Evolutionary conservation across 768 basidiomycete genomes (phyloP).

Genomic region (Cystoderma amianthinum): DNA sequence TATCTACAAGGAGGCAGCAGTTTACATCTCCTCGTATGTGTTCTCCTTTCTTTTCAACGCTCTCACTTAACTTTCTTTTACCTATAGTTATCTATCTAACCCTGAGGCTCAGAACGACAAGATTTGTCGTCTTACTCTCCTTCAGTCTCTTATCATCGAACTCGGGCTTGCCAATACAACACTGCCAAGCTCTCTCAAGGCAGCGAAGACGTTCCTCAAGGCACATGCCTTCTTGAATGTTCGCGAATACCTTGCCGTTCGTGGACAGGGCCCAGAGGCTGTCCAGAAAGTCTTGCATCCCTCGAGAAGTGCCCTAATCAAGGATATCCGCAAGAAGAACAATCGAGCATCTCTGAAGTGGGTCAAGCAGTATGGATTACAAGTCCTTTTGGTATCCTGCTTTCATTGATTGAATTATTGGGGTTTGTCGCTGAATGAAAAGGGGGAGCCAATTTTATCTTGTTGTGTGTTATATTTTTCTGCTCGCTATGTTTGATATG

Average conservation of each 20-base stretch:
- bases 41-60: conserved; percentile 3
- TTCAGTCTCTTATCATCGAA: conserved; percentile 73
- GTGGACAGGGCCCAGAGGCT: conserved; percentile 55
- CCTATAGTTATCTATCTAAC: conserved; percentile 48
- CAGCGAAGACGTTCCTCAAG: conserved; percentile 66
- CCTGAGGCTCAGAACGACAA: conserved; percentile 34
- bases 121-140: conserved; percentile 47
- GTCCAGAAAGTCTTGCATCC: conserved; percentile 58
- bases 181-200: conserved; percentile 53
- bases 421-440: no score
- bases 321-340: conserved; percentile 44
- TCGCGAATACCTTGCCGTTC: conserved; percentile 62
- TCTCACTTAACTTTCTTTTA: conserved; percentile 1
- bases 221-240: conserved; percentile 64
- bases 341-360: conserved; percentile 38
- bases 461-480: no score
- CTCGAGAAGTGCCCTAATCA: conserved; percentile 52
- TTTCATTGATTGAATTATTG: conserved; percentile 30
- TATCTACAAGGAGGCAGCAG: conserved; percentile 51
- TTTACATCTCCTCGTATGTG: conserved; percentile 57
- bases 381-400: conserved; percentile 55
- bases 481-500: neutral
- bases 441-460: no score
- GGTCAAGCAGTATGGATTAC: conserved; percentile 60
- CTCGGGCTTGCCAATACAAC: conserved; percentile 51